Evolutionary conservation across 768 basidiomycete species (phyloP), one percentile per base, ranked within the genome.

Genomic region (Boletellus emodensis): DNA sequence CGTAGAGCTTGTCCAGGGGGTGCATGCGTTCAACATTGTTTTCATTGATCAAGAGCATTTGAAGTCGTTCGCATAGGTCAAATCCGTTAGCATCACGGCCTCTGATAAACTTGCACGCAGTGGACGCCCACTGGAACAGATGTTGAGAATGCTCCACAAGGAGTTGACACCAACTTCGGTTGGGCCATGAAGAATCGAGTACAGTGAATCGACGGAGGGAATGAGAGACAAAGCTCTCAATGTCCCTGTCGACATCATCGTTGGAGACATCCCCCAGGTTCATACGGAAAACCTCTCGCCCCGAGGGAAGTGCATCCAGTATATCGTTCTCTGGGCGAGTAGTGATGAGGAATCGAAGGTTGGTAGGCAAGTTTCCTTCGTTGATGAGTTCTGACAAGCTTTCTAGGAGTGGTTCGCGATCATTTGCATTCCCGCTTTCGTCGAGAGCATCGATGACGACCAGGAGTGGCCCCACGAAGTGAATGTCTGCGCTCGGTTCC

Each of bases 101-200:
- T 44, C 44, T 40, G 20, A 65, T 59, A 22, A 46, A 53, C 4
- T 37, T 28, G 48, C 63, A 64, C 0, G 52, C 63, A 0, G 54
- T 54, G 14, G 39, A 52, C 1, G 58, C 63, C 63, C 63, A 65
- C 43, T 62, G 54, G 24, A 65, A 65, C 4, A 63, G 53, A 8
- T 51, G 54, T 8, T 64, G 48, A 1, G 57, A 55, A 12, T 30
- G 55, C 9, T 54, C n/a, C 13, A 55, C 47, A 12, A 66, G 52
- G 8, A 36, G n/a, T 11, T 18, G 30, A 43, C 48, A 46, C 60
- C 52, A 59, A 17, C 49, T 40, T 38, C 24, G 8, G 26, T 51
- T 9, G 1, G 37, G 37, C 37, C 37, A 38, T 20, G 10, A 38
- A 4, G 37, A 38, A 1, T 38, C 37, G 3, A 52, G 44, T 12